Base-by-base conservation (phyloP, 208 protist species). In the Wallacemonas sp. region DNA sequence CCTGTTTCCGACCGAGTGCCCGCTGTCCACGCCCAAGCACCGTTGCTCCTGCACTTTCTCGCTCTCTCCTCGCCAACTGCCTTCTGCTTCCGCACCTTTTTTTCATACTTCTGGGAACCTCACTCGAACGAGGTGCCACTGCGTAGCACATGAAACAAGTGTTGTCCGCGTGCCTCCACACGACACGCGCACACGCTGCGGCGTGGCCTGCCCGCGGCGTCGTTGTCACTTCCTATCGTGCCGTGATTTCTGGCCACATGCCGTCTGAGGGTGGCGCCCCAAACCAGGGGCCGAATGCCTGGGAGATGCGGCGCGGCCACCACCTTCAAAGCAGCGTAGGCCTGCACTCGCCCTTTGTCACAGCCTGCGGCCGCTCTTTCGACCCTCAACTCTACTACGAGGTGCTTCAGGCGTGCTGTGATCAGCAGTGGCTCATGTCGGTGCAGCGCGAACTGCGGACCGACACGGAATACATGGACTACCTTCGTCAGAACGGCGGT, bases 321-420 rank as follows among this genome's bases (percentile, higher is more conserved):
- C 89, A 92, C 58, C 68, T 94, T 34, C 78, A 88, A 36, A 89
- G 78, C 65, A 92, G 83, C 48, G 71, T 88, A 0, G 85, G 85
- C 4, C 75, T 91, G 21, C 85, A 91, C 70, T 76, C 64, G 1
- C 63, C 83, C 2, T 82, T 87, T 22, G 46, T 62, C 42, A 94
- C 89, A 17, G 89, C 89, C 15, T 94, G 89, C 63, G 89, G 89
- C 10, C 85, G 89, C 17, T 63, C 62, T n/a, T 94, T 94, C 53
- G 79, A 91, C 62, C 82, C 85, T 15, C 77, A 90, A 62, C 44
- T 89, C 8, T 92, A 92, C 68, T 80, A 92, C 66, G 89, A 94
- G 64, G 70, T 92, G 27, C 62, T 94, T 37, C 89, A 94, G 78
- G 89, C 89, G 2, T 92, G 85, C 70, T 92, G 85, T 48, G 85